Conservation (phyloP, 1,284 basidiomycete species). For the Flammula alnicola region DNA sequence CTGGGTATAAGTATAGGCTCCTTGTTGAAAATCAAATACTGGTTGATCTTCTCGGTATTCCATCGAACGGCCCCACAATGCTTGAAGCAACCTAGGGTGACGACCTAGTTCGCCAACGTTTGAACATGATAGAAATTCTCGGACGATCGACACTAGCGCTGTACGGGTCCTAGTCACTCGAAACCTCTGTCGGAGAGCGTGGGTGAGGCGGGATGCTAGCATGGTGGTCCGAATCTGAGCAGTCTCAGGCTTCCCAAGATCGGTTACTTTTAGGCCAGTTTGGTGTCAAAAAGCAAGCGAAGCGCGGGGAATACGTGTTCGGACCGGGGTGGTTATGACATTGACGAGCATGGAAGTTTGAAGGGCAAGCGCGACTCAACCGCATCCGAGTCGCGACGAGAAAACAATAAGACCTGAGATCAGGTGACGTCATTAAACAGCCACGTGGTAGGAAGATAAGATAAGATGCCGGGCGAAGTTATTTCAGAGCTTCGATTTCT, state of each 20-base stretch:
- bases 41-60: constrained; percentile 3
- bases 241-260: too few relatives aligned
- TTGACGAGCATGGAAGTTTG: constrained; percentile 29
- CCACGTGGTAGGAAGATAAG: constrained; percentile 22
- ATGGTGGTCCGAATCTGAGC: too few relatives aligned
- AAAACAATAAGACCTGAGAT: constrained; percentile 28
- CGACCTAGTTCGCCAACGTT: too few relatives aligned
- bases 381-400: constrained; percentile 12
- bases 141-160: too few relatives aligned
- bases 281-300: not conserved
- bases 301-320: not conserved
- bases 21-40: too few relatives aligned
- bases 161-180: too few relatives aligned
- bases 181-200: too few relatives aligned
- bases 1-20: not conserved
- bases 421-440: constrained; percentile 24
- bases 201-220: too few relatives aligned
- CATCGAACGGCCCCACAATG: not conserved
- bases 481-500: too few relatives aligned
- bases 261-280: too few relatives aligned
- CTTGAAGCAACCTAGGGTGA: too few relatives aligned
- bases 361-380: constrained; percentile 18
- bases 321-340: constrained; percentile 15
- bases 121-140: too few relatives aligned
- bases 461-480: constrained; percentile 21